Conservation (phyloP, 768 basidiomycete species). For the Boletus rubropictus region DNA sequence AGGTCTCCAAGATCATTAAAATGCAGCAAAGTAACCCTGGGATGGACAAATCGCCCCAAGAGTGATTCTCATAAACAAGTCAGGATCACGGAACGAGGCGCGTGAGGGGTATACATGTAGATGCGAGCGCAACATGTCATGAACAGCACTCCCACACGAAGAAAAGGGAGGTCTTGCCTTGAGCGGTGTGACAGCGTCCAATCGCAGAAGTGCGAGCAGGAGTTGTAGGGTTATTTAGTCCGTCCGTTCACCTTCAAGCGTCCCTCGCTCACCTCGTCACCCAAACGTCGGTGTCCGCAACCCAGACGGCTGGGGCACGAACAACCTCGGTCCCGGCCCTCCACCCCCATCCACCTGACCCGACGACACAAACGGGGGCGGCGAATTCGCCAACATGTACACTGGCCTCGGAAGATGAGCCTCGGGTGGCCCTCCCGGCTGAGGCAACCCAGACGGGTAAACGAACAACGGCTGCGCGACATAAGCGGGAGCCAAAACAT, state of each 20-base stretch:
- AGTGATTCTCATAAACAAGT: too few species aligned
- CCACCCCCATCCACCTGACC: slow-evolving; percentile 12
- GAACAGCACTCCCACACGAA: too few species aligned
- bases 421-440: slow-evolving; percentile 23
- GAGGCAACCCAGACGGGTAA: slow-evolving; percentile 28
- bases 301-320: slow-evolving; percentile 25
- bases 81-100: too few species aligned
- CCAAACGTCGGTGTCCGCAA: slow-evolving; percentile 24
- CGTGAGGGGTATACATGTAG: too few species aligned
- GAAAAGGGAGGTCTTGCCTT: too few species aligned
- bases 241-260: neutral
- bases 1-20: neutral
- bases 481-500: slow-evolving; percentile 23
- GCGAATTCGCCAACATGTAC: slow-evolving; percentile 26
- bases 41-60: too few species aligned
- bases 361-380: slow-evolving; percentile 21
- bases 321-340: slow-evolving; percentile 14
- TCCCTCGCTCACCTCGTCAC: slow-evolving; percentile 3
- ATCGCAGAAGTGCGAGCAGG: too few species aligned
- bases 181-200: too few species aligned
- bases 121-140: too few species aligned
- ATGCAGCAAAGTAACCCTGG: neutral
- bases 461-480: slow-evolving; percentile 29
- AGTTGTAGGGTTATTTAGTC: too few species aligned
- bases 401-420: slow-evolving; percentile 24